Percentiles rank a stretch among this genome's conserved stretches.
Conservation (phyloP, 2,329 filamentous ascomycete species). For the Colletotrichum spinosum region DNA sequence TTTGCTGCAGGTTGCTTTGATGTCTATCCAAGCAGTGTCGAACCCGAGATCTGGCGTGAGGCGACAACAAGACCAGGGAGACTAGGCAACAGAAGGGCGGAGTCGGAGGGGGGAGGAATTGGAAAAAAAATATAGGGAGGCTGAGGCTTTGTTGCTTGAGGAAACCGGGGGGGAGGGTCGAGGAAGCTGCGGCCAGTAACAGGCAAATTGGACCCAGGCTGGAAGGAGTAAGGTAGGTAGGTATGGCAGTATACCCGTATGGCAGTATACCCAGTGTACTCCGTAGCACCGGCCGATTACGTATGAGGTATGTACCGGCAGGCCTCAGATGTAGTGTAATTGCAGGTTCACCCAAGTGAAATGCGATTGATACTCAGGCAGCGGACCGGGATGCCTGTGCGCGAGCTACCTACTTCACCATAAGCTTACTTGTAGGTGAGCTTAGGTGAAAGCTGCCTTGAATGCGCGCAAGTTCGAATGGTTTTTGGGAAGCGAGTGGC, state of each 20-base stretch:
- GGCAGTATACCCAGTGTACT: too few species aligned
- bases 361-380: conserved; percentile 16
- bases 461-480: too few species aligned
- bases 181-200: background rate
- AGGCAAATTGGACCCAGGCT: conserved; percentile 18
- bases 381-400: conserved; percentile 29
- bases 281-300: too few species aligned
- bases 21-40: background rate
- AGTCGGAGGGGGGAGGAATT: background rate
- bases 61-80: background rate
- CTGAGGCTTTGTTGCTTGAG: conserved; percentile 7
- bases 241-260: too few species aligned
- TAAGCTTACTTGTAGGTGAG: conserved; percentile 10
- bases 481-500: too few species aligned
- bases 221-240: background rate
- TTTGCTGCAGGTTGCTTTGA: conserved; percentile 12
- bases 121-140: background rate
- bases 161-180: background rate
- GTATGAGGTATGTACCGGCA: too few species aligned
- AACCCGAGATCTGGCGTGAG: too few species aligned
- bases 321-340: conserved; percentile 3
- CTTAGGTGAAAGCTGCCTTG: conserved; percentile 8
- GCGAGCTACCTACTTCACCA: conserved; percentile 11
- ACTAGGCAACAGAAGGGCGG: background rate
- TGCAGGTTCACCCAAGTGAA: conserved; percentile 28